Conservation (phyloP, 305 asterid species). For the Plantago coronopus region DNA sequence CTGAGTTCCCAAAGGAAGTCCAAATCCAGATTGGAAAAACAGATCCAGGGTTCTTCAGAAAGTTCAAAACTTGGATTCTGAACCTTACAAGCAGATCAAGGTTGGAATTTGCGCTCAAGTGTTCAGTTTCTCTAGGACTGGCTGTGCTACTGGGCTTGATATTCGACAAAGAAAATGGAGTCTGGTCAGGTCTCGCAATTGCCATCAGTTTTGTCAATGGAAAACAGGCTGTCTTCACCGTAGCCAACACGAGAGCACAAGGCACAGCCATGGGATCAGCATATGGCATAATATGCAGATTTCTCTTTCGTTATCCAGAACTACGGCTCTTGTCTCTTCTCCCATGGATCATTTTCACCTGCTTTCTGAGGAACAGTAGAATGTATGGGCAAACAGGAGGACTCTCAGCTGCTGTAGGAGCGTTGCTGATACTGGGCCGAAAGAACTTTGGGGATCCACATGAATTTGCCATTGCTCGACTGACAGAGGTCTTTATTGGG, state of each 20-base stretch:
- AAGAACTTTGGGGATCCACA: constrained; percentile 55
- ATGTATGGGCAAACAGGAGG: constrained; percentile 76
- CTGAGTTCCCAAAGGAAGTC: background rate
- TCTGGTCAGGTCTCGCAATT: constrained; percentile 78
- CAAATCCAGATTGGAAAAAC: constrained; percentile 3
- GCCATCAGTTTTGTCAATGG: constrained; percentile 65
- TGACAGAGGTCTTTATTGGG: constrained; percentile 49
- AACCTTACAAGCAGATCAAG: constrained; percentile 27
- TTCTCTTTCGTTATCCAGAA: constrained; percentile 38
- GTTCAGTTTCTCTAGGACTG: constrained; percentile 58
- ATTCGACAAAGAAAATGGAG: constrained; percentile 48
- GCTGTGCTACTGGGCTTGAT: constrained; percentile 56
- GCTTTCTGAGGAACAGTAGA: constrained; percentile 56
- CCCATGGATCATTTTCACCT: constrained; percentile 65
- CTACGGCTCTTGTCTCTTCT: constrained; percentile 54
- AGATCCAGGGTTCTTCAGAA: constrained; percentile 5
- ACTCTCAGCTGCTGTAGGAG: constrained; percentile 67
- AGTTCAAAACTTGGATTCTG: constrained; percentile 24
- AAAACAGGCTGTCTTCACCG: constrained; percentile 52
- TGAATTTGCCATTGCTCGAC: constrained; percentile 50
- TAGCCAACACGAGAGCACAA: constrained; percentile 65
- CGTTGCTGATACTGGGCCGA: constrained; percentile 63
- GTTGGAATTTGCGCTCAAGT: constrained; percentile 49
- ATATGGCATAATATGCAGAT: constrained; percentile 63
- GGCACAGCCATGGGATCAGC: constrained; percentile 81